Evolutionary conservation across 352 stramenopile genomes (phyloP).

Genomic region (Phytopythium chamaehyphon): DNA sequence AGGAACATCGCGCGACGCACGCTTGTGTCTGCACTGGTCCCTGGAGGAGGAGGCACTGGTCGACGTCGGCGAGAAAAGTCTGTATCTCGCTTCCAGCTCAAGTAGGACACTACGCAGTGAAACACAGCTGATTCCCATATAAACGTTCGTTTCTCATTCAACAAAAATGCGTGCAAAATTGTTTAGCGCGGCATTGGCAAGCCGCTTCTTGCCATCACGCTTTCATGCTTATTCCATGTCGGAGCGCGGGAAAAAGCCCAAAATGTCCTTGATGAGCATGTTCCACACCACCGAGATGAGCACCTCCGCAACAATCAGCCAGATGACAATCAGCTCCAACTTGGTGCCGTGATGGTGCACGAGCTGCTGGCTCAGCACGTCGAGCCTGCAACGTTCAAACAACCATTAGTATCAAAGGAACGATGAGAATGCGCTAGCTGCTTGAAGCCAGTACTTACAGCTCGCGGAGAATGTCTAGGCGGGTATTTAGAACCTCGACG

Average conservation of each 20-base stretch:
- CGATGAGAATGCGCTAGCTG: too few species aligned
- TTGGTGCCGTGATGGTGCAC: constrained; percentile 86
- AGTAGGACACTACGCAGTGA: neutral
- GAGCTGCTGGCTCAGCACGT: constrained; percentile 90
- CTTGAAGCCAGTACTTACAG: constrained; percentile 43
- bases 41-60: constrained; percentile 19
- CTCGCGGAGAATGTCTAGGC: constrained; percentile 91
- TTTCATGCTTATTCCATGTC: constrained; percentile 8
- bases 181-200: too few species aligned
- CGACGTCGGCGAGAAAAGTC: constrained; percentile 41
- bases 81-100: constrained; percentile 18
- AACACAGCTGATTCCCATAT: too few species aligned
- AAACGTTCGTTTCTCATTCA: too few species aligned
- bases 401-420: too few species aligned
- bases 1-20: constrained; percentile 17
- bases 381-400: constrained; percentile 38
- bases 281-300: constrained; percentile 87
- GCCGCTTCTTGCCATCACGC: too few species aligned
- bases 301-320: constrained; percentile 91
- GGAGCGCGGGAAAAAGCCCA: constrained; percentile 76
- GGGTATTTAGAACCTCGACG: constrained; percentile 92
- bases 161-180: too few species aligned
- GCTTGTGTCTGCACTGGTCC: constrained; percentile 18
- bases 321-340: constrained; percentile 94
- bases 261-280: constrained; percentile 87